Base-by-base conservation (phyloP, 345 rosid genomes). In the Syzygium aromaticum region DNA sequence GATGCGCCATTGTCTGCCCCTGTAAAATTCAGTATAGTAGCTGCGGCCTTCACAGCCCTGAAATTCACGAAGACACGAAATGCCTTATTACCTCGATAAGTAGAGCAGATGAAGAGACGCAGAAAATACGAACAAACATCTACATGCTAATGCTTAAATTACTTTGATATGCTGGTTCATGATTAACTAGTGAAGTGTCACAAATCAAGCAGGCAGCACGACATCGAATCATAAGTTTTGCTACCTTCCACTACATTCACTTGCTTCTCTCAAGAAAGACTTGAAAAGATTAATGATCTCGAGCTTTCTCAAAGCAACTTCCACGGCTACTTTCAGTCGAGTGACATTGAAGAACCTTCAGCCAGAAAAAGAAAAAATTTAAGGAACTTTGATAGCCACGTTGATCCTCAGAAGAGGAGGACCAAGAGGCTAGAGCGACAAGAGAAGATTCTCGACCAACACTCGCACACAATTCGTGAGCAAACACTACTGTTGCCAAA, bases 1-100 rank as follows among this genome's bases (percentile, higher is more conserved):
- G 99, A 96, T 43, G 97, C 93, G 25, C 98, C 99, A 88, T 95
- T 96, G 90, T 96, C 98, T 25, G 98, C 95, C 4, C 91, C 93
- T 6, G 97, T 89, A 86, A 97, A 95, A 92, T 95, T 96, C 78
- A 96, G 91, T 87, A 96, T 95, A 94, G 92, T 90, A 6, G 95
- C 91, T 16, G 98, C 94, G 84, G 99, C 99, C 94, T 95, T 97
- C 87, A 86, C 77, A 85, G 97, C 96, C 98, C 99, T 94, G n/a
- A 51, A 63, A 43, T n/a, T 28, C 46, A 13, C 11, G 16, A 57
- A 19, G 38, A 38, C 11, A 17, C 10, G 3, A 38, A 8, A 12
- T 27, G 10, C 38, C 19, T 25, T n/a, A 3, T 25, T 28, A 15
- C 19, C 85, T 28, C 2, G 38, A n/a, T 15, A 64, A 28, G 40